Evolutionary conservation across 2,329 filamentous ascomycete genomes (phyloP), one percentile per base, ranked within the genome.

Genomic region (Fusarium sp.): DNA sequence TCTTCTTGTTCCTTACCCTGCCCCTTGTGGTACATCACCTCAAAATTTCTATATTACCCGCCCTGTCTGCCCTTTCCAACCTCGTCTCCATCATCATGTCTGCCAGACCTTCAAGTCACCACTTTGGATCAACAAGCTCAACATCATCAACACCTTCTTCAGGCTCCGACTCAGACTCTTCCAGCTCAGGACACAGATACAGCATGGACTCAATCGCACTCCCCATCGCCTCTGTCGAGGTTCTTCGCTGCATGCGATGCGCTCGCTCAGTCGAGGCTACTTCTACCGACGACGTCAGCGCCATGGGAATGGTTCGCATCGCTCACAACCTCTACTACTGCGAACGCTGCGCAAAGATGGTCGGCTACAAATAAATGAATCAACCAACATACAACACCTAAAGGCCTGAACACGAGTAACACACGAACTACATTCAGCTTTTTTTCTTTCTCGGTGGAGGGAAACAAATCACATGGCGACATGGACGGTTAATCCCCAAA

Each of bases 251-350:
- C 83, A 86, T 90, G 78, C 87, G 90, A 64, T 90, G 88, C 78
- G 86, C 88, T 45, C 86, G 86, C 64, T 85, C 86, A 60, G 88
- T 88, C 60, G 89, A 91, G 82, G 85, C 87, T 33, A 90, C 89
- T 12, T 86, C 87, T 13, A 89, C 88, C 36, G 89, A 91, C 79
- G 88, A 91, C 79, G 83, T 86, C 54, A 83, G 81, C 72, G 83
- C 87, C 46, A 87, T 83, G 64, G 89, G 89, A 69, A 92, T 92
- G 89, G 86, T 92, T 18, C 86, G 87, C 76, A 89, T 91, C 69
- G 88, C 89, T 4, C 87, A 88, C 79, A 90, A 90, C 79, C 86
- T 91, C 68, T 91, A 91, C 83, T 91, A 92, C 81, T 91, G 90
- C 81, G 84, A 87, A 65, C 85, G 88, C 39, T 92, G 90, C 78